phyloP scores from a whole-genome alignment of 179 eudicot species.

The Spinacia oleracea region DNA sequence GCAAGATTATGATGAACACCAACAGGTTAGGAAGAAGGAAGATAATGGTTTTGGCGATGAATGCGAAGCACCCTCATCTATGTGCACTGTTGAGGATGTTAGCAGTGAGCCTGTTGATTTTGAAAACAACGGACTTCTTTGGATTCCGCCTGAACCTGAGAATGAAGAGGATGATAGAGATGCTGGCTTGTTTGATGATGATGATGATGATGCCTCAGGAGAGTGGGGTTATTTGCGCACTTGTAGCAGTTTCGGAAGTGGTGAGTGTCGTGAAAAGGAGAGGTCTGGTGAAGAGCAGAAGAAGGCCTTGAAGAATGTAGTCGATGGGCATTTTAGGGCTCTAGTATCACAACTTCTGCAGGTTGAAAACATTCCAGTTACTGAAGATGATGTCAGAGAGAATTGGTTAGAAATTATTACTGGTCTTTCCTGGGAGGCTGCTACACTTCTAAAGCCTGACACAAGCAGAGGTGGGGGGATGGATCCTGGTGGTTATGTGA shows the following conservation, averaged over 20 bases:
- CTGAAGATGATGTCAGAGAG: conserved; percentile 66
- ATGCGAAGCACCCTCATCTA: conserved; percentile 72
- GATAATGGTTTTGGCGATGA: conserved; percentile 58
- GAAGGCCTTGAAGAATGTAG: conserved; percentile 76
- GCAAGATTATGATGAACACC: conserved; percentile 39
- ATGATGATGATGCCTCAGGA: conserved; percentile 60
- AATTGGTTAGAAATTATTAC: conserved; percentile 95
- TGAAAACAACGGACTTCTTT: conserved; percentile 86
- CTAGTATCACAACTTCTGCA: conserved; percentile 90
- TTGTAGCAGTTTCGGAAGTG: conserved; percentile 79
- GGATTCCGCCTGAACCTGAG: conserved; percentile 99
- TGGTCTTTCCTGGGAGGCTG: conserved; percentile 96
- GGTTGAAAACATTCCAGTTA: conserved; percentile 80
- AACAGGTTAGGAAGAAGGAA: conserved; percentile 46
- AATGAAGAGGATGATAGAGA: conserved; percentile 90
- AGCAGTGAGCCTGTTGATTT: conserved; percentile 82
- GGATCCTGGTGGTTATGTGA: conserved; percentile 99
- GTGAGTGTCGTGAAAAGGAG: conserved; percentile 52
- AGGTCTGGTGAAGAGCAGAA: conserved; percentile 80
- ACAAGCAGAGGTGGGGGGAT: conserved; percentile 95
- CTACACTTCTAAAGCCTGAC: conserved; percentile 88
- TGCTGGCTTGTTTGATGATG: conserved; percentile 58
- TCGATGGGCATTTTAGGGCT: conserved; percentile 95
- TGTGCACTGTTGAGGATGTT: conserved; percentile 56
- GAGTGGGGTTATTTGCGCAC: conserved; percentile 74